A percentile compares a stretch with the other conserved stretches of the same genome.
phyloP scores from a whole-genome alignment of 2,329 filamentous ascomycete genomes.

The Phaeoacremonium minimum region DNA sequence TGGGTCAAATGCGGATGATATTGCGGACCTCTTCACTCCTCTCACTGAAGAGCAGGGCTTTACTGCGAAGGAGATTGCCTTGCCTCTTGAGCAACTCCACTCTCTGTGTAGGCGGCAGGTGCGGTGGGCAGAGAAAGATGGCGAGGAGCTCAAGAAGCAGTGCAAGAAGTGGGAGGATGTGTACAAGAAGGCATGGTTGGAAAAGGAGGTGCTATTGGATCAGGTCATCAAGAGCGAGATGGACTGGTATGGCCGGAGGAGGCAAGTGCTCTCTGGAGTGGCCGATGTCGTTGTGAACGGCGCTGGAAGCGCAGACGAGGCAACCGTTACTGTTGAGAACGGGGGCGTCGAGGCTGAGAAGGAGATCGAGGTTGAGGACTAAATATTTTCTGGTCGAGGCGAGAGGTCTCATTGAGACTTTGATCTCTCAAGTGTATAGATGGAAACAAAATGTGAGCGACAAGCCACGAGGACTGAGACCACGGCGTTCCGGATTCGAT shows the following conservation, averaged over 20 bases:
- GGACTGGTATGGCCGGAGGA: slow-evolving; percentile 57
- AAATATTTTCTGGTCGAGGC: slow-evolving; percentile 1
- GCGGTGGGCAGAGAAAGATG: slow-evolving; percentile 67
- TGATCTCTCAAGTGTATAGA: no score
- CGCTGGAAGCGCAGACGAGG: slow-evolving; percentile 4
- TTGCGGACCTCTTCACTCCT: slow-evolving; percentile 55
- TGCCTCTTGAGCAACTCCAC: slow-evolving; percentile 56
- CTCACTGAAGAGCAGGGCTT: slow-evolving; percentile 59
- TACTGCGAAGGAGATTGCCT: slow-evolving; percentile 57
- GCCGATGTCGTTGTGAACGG: slow-evolving; percentile 36
- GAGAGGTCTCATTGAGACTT: no score
- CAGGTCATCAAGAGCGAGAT: slow-evolving; percentile 65
- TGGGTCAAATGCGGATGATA: slow-evolving; percentile 45
- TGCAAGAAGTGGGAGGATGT: slow-evolving; percentile 61
- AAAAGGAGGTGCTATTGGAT: slow-evolving; percentile 75
- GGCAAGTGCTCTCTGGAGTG: slow-evolving; percentile 46
- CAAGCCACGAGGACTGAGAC: no score
- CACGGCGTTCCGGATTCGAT: no score
- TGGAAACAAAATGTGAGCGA: no score
- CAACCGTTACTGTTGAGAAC: slow-evolving; percentile 1
- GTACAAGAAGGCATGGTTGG: slow-evolving; percentile 69
- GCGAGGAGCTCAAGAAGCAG: slow-evolving; percentile 59
- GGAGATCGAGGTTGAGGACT: slow-evolving; percentile 3
- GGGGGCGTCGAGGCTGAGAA: slow-evolving; percentile 1
- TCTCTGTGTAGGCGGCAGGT: slow-evolving; percentile 67